These are phyloP conservation scores for Neurospora sp. DNA, from an alignment of 495 filamentous ascomycete species.

Conservation along the genomic window DNA sequence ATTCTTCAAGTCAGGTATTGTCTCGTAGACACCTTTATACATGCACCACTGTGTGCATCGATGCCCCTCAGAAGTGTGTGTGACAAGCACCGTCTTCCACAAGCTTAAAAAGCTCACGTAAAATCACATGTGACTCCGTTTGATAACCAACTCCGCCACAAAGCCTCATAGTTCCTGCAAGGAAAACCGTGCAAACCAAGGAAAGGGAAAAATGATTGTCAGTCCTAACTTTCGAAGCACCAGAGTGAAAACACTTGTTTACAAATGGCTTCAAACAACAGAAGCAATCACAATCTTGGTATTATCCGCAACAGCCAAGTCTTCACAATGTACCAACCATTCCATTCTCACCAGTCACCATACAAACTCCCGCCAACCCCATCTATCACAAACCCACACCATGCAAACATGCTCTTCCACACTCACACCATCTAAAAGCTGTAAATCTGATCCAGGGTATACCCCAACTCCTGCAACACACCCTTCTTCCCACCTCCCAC, in stretches of 20 bases:
- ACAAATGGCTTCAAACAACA: not conserved
- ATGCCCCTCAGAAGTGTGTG: too few species aligned
- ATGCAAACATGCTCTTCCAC: not conserved
- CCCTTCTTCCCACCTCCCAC: conserved; percentile 20
- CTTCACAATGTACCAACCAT: not conserved
- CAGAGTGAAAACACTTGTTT: not conserved
- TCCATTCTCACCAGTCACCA: not conserved
- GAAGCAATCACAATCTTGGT: not conserved
- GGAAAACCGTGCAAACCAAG: too few species aligned
- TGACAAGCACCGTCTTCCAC: too few species aligned
- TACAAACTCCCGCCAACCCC: not conserved
- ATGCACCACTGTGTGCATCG: too few species aligned
- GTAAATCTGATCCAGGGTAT: conserved; percentile 43
- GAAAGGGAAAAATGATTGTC: too few species aligned
- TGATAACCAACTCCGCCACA: too few species aligned
- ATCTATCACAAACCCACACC: not conserved
- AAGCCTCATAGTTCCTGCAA: too few species aligned
- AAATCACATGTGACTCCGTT: too few species aligned
- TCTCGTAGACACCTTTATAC: too few species aligned
- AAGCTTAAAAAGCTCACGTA: too few species aligned
- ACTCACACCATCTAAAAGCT: conserved; percentile 31
- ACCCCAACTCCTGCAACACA: conserved; percentile 43
- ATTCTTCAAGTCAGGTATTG: too few species aligned
- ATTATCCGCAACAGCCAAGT: not conserved
- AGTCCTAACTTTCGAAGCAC: not conserved